Percentiles rank a stretch among this genome's conserved stretches.
These are phyloP conservation scores for Grigorovia transvaalensis DNA, from an alignment of 805 yeast genomes.

Conservation along the genomic window DNA sequence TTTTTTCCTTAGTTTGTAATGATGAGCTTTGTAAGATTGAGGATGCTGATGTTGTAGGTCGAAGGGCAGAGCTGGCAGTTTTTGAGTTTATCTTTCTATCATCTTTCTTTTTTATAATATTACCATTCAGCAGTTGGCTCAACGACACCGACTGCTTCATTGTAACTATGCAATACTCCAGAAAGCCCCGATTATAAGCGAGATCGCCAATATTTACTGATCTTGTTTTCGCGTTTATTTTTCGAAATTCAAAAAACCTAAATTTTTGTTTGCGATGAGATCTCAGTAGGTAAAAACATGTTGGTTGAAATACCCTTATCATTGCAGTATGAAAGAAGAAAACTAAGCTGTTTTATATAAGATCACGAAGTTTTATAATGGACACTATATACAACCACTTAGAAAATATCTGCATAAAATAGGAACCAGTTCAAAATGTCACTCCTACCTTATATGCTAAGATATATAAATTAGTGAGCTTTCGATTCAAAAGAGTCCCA, in stretches of 20 bases:
- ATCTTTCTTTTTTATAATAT: slow-evolving; percentile 3
- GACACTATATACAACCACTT: neutral
- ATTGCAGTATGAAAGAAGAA: no score
- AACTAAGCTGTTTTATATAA: no score
- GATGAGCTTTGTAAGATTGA: neutral
- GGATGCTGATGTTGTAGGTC: neutral
- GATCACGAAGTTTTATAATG: neutral
- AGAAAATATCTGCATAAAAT: neutral
- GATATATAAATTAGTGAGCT: neutral
- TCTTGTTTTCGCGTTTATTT: neutral
- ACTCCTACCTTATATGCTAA: no score
- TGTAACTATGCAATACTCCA: neutral
- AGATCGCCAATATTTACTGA: neutral
- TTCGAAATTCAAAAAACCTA: neutral
- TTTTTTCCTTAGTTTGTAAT: neutral
- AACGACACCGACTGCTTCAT: slow-evolving; percentile 11
- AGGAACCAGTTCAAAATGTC: neutral
- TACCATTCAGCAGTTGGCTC: slow-evolving; percentile 14
- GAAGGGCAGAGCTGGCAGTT: no score
- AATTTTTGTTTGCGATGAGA: neutral
- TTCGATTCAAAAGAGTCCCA: neutral
- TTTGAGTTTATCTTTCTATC: neutral
- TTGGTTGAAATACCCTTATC: neutral
- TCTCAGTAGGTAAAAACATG: neutral
- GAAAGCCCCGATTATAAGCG: neutral